Conservation (phyloP, 1,139 yeast species). For the Hyphopichia pseudoburtonii region DNA sequence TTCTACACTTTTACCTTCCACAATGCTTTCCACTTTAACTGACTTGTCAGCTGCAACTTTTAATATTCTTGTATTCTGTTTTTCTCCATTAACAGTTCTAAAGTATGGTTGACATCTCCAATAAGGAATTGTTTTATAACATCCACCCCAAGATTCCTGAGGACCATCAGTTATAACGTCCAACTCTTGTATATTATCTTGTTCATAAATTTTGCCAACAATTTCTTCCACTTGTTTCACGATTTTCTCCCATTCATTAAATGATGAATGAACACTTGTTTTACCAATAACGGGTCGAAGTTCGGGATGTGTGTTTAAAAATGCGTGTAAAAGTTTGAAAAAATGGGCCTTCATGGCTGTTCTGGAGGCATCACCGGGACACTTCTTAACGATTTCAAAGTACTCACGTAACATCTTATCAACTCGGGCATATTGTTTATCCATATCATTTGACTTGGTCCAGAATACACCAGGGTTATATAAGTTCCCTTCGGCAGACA, state of each 20-base stretch:
- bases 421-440: conserved; percentile 78
- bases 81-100: conserved; percentile 75
- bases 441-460: conserved; percentile 51
- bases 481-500: conserved; percentile 96
- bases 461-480: conserved; percentile 92
- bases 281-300: conserved; percentile 72
- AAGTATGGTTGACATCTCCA: conserved; percentile 98
- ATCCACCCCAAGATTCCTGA: conserved; percentile 72
- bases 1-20: no score
- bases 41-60: conserved; percentile 35
- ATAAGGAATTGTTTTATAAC: conserved; percentile 81
- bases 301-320: conserved; percentile 72
- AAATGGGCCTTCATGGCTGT: conserved; percentile 91
- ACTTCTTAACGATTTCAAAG: conserved; percentile 71
- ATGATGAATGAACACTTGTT: conserved; percentile 44
- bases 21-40: conserved; percentile 29
- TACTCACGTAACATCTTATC: conserved; percentile 83
- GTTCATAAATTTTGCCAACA: conserved; percentile 55
- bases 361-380: conserved; percentile 73
- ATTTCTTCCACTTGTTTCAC: conserved; percentile 65
- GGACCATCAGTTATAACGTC: conserved; percentile 60
- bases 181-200: conserved; percentile 38
- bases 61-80: conserved; percentile 41
- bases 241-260: conserved; percentile 67
- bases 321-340: conserved; percentile 80